Conservation (phyloP, 306 rosid species). For the Vicia villosa region DNA sequence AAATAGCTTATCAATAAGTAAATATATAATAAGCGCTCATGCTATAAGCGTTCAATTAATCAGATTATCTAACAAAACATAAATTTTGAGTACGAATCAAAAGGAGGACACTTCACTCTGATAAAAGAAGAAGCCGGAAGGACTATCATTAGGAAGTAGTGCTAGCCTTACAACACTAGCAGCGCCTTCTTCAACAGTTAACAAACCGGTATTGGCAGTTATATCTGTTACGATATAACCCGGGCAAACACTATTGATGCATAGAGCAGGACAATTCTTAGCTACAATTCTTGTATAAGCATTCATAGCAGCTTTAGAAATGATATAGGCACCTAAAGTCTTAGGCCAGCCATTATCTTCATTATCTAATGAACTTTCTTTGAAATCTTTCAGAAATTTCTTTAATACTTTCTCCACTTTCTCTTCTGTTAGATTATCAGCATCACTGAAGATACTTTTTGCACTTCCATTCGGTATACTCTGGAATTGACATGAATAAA, state of each 20-base stretch:
- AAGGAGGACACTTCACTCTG: not conserved
- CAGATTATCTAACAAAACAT: not conserved
- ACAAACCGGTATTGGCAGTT: constrained; percentile 29
- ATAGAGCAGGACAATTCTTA: constrained; percentile 27
- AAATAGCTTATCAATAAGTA: not conserved
- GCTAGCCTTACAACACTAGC: constrained; percentile 39
- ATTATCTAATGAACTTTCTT: constrained; percentile 35
- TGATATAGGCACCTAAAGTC: constrained; percentile 13
- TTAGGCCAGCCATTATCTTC: constrained; percentile 42
- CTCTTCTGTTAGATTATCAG: constrained; percentile 43
- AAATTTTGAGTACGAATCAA: not conserved
- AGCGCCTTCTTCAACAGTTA: constrained; percentile 50
- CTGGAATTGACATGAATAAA: constrained; percentile 32
- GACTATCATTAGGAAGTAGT: constrained; percentile 21
- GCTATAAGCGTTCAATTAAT: not conserved
- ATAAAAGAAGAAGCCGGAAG: constrained; percentile 44
- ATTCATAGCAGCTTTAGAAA: constrained; percentile 50
- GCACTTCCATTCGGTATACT: constrained; percentile 41
- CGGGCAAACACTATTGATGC: constrained; percentile 48
- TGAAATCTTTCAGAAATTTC: constrained; percentile 40
- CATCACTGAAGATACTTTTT: constrained; percentile 41
- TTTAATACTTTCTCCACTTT: constrained; percentile 38
- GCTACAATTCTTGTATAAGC: constrained; percentile 49
- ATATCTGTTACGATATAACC: constrained; percentile 47
- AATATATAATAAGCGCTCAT: not conserved